A percentile compares a stretch with the other conserved stretches of the same genome.
These are phyloP conservation scores for Fonsecaea multimorphosa DNA, from an alignment of 2,329 filamentous ascomycete species.

Conservation along the genomic window DNA sequence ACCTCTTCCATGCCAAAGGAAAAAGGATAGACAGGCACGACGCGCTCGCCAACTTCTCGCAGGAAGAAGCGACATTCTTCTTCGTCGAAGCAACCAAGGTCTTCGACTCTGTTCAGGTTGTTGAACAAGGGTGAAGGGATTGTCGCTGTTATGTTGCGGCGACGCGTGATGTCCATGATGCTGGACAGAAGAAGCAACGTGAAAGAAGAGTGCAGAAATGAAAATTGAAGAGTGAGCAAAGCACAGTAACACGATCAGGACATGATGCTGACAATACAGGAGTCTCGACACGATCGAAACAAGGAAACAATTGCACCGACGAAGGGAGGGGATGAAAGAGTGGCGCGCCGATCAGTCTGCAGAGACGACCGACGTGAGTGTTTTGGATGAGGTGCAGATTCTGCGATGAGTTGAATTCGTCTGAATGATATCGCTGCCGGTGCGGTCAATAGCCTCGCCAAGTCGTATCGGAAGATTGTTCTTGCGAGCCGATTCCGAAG, in stretches of 20 bases:
- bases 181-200: not conserved
- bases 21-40: slow-evolving; percentile 40
- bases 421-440: slow-evolving; percentile 15
- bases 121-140: slow-evolving; percentile 10
- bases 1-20: slow-evolving; percentile 42
- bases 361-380: not conserved
- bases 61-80: slow-evolving; percentile 41
- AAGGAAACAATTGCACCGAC: not conserved
- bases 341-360: not conserved
- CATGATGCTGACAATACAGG: slow-evolving; percentile 6
- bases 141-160: slow-evolving; percentile 19
- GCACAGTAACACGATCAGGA: slow-evolving; percentile 12
- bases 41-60: slow-evolving; percentile 37
- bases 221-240: not conserved
- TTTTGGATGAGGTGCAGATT: not conserved
- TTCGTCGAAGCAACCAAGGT: slow-evolving; percentile 40
- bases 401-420: not conserved
- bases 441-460: slow-evolving; percentile 3
- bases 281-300: slow-evolving; percentile 2
- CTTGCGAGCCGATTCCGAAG: not conserved
- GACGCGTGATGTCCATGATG: slow-evolving; percentile 25
- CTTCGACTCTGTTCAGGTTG: slow-evolving; percentile 22
- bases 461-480: slow-evolving; percentile 13
- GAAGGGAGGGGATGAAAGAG: not conserved
- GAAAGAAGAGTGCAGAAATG: not conserved